Evolutionary conservation across 2,329 filamentous ascomycete genomes (phyloP).

Genomic region (Claviceps paspali): DNA sequence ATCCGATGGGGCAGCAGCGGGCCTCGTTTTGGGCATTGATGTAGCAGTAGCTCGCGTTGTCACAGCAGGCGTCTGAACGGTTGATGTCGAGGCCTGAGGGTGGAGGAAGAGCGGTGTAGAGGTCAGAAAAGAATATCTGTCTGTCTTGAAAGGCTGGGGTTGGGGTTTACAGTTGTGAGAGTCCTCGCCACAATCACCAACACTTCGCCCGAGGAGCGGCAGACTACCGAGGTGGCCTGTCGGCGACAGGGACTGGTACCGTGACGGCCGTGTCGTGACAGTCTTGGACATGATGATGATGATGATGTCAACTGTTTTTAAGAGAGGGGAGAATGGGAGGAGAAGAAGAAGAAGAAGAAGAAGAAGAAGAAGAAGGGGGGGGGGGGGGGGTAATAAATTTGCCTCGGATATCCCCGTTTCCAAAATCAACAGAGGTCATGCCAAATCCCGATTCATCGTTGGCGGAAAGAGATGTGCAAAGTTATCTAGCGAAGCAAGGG

Average conservation of each 20-base stretch:
- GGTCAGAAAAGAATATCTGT: background rate
- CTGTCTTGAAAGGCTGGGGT: background rate
- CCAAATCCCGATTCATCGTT: too few relatives aligned
- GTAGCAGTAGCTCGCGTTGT: slow-evolving; percentile 30
- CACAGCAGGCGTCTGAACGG: slow-evolving; percentile 24
- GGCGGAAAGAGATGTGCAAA: too few relatives aligned
- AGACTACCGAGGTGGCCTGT: slow-evolving; percentile 6
- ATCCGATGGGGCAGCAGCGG: slow-evolving; percentile 28
- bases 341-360: background rate
- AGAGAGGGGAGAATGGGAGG: too few relatives aligned
- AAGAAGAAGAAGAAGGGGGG: background rate
- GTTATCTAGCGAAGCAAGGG: too few relatives aligned
- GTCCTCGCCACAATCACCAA: slow-evolving; percentile 12
- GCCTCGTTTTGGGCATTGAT: slow-evolving; percentile 18
- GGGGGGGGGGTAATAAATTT: too few relatives aligned
- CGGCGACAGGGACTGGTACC: background rate
- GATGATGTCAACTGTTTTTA: too few relatives aligned
- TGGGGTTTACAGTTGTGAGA: slow-evolving; percentile 16
- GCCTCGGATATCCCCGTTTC: too few relatives aligned
- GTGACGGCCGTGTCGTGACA: background rate
- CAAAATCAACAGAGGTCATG: too few relatives aligned
- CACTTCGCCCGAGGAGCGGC: slow-evolving; percentile 12
- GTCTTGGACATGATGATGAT: background rate
- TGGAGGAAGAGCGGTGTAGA: background rate
- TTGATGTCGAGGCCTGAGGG: slow-evolving; percentile 27